These are phyloP conservation scores for Malbranchea zuffiana DNA, from an alignment of 2,329 filamentous ascomycete species.

Conservation along the genomic window DNA sequence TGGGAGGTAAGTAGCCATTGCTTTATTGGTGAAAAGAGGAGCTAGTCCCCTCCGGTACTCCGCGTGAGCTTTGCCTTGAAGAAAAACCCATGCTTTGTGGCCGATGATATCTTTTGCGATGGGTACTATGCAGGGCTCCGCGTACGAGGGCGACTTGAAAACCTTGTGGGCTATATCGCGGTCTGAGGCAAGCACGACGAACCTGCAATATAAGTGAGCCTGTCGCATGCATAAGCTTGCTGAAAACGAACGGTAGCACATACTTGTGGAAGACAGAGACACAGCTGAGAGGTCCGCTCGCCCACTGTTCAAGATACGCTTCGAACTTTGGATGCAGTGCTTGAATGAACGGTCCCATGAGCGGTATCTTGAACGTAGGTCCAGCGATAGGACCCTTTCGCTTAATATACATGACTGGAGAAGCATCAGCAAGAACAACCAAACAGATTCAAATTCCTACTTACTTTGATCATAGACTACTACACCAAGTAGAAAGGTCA, in stretches of 20 bases:
- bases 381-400: constrained; percentile 67
- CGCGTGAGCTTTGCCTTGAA: constrained; percentile 86
- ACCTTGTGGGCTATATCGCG: constrained; percentile 93
- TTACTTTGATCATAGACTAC: constrained; percentile 83
- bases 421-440: constrained; percentile 8
- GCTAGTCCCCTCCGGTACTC: constrained; percentile 96
- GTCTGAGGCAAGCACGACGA: constrained; percentile 93
- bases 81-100: constrained; percentile 87
- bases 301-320: constrained; percentile 84
- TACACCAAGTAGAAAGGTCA: constrained; percentile 59
- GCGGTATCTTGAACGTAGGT: constrained; percentile 63
- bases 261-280: constrained; percentile 99
- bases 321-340: constrained; percentile 85
- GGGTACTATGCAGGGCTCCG: constrained; percentile 93
- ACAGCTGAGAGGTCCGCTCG: constrained; percentile 80
- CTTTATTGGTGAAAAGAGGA: constrained; percentile 80
- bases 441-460: constrained; percentile 26
- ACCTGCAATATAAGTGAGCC: constrained; percentile 43
- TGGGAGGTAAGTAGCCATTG: constrained; percentile 77
- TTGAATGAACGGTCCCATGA: constrained; percentile 86
- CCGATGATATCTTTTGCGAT: constrained; percentile 85
- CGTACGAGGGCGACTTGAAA: constrained; percentile 81
- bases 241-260: constrained; percentile 20
- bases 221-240: background rate
- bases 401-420: constrained; percentile 58